Conservation (phyloP, 345 rosid species). For the Rhodomyrtus tomentosa region DNA sequence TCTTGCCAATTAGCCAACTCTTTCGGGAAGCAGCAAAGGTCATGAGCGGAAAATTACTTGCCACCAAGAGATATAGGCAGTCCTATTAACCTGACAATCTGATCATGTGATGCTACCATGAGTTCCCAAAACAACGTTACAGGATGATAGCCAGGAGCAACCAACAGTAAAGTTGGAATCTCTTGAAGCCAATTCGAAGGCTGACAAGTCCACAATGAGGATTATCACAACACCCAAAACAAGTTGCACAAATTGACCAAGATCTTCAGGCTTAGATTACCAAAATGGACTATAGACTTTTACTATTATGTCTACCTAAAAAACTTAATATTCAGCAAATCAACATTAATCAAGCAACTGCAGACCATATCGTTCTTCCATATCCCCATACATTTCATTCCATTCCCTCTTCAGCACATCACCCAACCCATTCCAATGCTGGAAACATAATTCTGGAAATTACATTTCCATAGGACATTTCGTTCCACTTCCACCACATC, state of each 20-base stretch:
- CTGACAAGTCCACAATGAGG: not conserved
- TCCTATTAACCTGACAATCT: not conserved
- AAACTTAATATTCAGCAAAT: not conserved
- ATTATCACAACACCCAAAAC: not conserved
- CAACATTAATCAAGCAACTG: not conserved
- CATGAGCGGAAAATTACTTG: not conserved
- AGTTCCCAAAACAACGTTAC: not conserved
- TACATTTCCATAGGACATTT: not conserved
- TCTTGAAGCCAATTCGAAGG: not conserved
- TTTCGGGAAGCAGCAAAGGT: not conserved
- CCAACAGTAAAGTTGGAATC: not conserved
- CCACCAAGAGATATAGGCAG: not conserved
- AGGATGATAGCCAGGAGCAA: not conserved
- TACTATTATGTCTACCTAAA: not conserved
- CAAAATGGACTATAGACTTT: not conserved
- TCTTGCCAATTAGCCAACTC: not conserved
- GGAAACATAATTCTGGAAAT: not conserved
- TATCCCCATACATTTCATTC: not conserved
- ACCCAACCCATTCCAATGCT: not conserved
- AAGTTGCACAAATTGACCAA: not conserved
- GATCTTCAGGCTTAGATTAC: not conserved
- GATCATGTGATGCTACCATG: not conserved
- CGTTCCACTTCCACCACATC: not conserved
- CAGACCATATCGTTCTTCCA: not conserved
- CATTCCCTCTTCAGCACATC: not conserved